Conservation (phyloP, 306 rosid genomes). For the Quercus glauca region DNA sequence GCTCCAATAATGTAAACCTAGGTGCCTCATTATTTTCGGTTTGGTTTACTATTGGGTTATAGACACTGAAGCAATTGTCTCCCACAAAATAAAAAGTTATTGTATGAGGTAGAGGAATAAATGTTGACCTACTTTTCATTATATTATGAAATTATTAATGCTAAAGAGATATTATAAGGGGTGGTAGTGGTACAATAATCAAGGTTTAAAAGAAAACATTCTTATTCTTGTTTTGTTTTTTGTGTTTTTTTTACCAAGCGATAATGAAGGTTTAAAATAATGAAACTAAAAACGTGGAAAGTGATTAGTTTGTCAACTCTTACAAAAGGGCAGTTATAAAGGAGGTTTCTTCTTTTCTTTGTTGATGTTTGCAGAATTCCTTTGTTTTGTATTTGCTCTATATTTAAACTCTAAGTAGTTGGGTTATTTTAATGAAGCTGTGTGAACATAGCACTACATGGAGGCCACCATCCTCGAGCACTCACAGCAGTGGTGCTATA, state of each 20-base stretch:
- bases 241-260: background rate
- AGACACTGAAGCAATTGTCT: too few relatives aligned
- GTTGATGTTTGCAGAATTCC: background rate
- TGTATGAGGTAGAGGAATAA: too few relatives aligned
- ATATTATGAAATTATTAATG: too few relatives aligned
- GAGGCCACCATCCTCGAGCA: conserved; percentile 26
- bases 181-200: background rate
- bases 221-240: too few relatives aligned
- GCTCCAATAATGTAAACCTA: too few relatives aligned
- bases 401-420: background rate
- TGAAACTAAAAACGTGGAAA: background rate
- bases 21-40: too few relatives aligned
- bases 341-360: background rate
- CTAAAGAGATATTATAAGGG: too few relatives aligned
- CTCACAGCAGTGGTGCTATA: too few relatives aligned
- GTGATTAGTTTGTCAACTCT: background rate
- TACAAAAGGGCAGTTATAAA: background rate
- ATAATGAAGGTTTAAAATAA: background rate
- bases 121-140: too few relatives aligned
- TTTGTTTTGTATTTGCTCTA: background rate
- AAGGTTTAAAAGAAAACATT: background rate
- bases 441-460: conserved; percentile 10
- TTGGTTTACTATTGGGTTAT: too few relatives aligned
- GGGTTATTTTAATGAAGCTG: background rate
- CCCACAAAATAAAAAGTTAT: too few relatives aligned